These are phyloP conservation scores for Tulasnella sp. DNA, from an alignment of 768 basidiomycete species.

Conservation along the genomic window DNA sequence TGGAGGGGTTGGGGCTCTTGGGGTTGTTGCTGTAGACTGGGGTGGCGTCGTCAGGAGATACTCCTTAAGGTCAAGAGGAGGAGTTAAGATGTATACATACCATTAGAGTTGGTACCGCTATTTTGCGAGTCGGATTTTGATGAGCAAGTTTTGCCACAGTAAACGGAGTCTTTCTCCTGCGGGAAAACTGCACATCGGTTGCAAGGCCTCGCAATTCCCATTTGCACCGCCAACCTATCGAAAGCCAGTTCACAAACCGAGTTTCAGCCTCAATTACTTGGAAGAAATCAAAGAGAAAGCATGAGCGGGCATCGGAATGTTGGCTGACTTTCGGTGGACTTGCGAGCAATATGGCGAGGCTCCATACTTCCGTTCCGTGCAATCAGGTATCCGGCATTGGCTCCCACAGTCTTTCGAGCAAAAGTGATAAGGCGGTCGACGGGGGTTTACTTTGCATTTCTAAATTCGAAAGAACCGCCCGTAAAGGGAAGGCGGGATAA, in stretches of 20 bases:
- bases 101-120: background rate
- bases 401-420: conserved; percentile 13
- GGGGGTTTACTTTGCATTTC: conserved; percentile 18
- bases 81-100: background rate
- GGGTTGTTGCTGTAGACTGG: background rate
- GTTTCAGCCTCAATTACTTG: background rate
- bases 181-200: conserved; percentile 14
- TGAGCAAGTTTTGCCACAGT: conserved; percentile 21
- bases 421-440: background rate
- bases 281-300: no score
- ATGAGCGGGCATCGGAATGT: background rate
- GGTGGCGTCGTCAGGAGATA: background rate
- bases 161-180: conserved; percentile 6
- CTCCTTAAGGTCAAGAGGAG: background rate
- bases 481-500: background rate
- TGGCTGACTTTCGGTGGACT: conserved; percentile 17
- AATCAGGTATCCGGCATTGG: conserved; percentile 15
- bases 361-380: background rate
- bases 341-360: conserved; percentile 11
- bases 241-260: background rate
- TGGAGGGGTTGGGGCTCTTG: background rate
- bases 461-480: background rate
- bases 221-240: conserved; percentile 14
- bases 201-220: conserved; percentile 16
- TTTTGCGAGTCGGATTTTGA: background rate